Evolutionary conservation across 148 eudicot genomes (phyloP).

Genomic region (Nepenthes gracilis): DNA sequence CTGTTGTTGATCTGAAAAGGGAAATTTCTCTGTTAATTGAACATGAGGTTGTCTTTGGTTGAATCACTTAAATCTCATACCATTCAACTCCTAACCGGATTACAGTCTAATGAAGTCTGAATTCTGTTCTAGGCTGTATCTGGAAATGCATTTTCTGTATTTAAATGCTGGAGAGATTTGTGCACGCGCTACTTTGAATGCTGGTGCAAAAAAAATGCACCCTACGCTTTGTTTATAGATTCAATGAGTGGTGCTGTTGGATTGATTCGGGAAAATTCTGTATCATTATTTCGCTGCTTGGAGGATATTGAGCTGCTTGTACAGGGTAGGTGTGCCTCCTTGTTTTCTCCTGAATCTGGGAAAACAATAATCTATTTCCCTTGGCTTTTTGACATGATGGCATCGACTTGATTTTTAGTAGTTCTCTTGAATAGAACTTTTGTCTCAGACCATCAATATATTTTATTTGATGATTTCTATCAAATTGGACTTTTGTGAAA

Average conservation of each 20-base stretch:
- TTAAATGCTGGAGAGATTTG: slow-evolving; percentile 74
- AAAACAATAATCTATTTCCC: background rate
- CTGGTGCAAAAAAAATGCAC: slow-evolving; percentile 67
- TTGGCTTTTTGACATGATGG: background rate
- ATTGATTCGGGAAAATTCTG: slow-evolving; percentile 53
- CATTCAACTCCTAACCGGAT: background rate
- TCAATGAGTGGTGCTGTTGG: slow-evolving; percentile 57
- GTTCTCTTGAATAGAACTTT: background rate
- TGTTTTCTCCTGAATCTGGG: background rate
- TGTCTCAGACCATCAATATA: no score
- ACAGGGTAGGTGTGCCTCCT: slow-evolving; percentile 38
- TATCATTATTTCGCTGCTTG: slow-evolving; percentile 70
- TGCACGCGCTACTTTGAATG: slow-evolving; percentile 42
- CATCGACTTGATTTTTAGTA: background rate
- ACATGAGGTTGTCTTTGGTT: slow-evolving; percentile 48
- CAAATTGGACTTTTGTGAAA: background rate
- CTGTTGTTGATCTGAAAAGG: slow-evolving; percentile 58
- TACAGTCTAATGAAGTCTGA: background rate
- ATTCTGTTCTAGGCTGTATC: slow-evolving; percentile 46
- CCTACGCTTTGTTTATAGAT: slow-evolving; percentile 66
- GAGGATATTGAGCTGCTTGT: slow-evolving; percentile 74
- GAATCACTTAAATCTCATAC: background rate
- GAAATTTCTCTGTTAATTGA: slow-evolving; percentile 71
- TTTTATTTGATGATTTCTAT: background rate
- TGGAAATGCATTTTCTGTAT: slow-evolving; percentile 48